A percentile compares a stretch with the other conserved stretches of the same genome.
phyloP scores from a whole-genome alignment of 2,329 filamentous ascomycete species.

The Claviceps sp. region DNA sequence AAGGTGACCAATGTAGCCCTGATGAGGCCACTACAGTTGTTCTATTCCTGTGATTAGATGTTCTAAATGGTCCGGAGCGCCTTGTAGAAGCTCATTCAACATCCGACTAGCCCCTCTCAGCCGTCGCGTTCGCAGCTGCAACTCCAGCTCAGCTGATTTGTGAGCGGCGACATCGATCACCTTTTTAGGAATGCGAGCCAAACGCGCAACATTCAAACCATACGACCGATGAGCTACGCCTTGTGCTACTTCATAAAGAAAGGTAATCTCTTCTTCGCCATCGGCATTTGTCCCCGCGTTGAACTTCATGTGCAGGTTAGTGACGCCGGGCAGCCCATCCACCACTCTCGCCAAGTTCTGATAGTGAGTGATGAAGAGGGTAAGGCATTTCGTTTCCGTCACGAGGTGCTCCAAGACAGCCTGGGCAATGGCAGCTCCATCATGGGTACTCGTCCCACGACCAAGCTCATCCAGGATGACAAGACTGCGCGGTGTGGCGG shows the following conservation, averaged over 20 bases:
- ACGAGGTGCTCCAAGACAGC: slow-evolving; percentile 80
- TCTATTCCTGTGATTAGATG: slow-evolving; percentile 43
- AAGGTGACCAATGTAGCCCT: neutral
- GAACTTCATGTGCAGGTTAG: slow-evolving; percentile 93
- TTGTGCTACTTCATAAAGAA: slow-evolving; percentile 82
- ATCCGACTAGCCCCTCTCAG: slow-evolving; percentile 36
- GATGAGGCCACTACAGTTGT: slow-evolving; percentile 36
- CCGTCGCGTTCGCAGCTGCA: slow-evolving; percentile 50
- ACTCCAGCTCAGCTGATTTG: slow-evolving; percentile 72
- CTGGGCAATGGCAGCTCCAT: slow-evolving; percentile 90
- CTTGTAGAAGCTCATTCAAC: slow-evolving; percentile 27
- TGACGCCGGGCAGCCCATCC: slow-evolving; percentile 54
- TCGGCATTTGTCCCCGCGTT: slow-evolving; percentile 28
- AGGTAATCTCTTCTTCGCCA: slow-evolving; percentile 70
- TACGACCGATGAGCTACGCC: slow-evolving; percentile 91
- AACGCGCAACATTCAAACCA: slow-evolving; percentile 78
- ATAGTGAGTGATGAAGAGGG: slow-evolving; percentile 96
- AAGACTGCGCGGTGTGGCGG: slow-evolving; percentile 70
- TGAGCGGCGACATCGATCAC: slow-evolving; percentile 67
- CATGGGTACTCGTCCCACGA: slow-evolving; percentile 84
- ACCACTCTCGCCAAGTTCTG: slow-evolving; percentile 66
- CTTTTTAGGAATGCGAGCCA: slow-evolving; percentile 66
- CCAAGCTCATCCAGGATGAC: slow-evolving; percentile 93
- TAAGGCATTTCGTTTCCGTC: slow-evolving; percentile 58
- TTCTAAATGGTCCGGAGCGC: slow-evolving; percentile 30